phyloP scores from a whole-genome alignment of 2,329 filamentous ascomycete genomes.

The Xylaria sp. region DNA sequence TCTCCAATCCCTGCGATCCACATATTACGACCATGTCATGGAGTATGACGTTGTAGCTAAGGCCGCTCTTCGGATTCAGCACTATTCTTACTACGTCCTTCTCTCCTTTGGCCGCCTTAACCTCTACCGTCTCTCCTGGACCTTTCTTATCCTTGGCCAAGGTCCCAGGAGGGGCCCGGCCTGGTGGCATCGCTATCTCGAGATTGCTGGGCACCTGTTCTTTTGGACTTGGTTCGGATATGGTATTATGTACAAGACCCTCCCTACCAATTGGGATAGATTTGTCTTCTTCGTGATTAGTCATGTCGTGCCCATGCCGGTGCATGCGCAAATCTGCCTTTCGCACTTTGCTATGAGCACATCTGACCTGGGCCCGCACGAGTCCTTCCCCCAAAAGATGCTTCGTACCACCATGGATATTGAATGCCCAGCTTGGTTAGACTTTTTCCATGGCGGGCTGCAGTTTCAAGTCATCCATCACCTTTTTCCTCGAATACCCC shows the following conservation, averaged over 20 bases:
- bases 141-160: constrained; percentile 75
- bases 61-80: constrained; percentile 76
- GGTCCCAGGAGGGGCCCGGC: constrained; percentile 80
- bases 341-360: constrained; percentile 96
- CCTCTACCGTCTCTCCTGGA: constrained; percentile 83
- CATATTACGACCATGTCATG: constrained; percentile 87
- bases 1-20: constrained; percentile 76
- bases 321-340: constrained; percentile 91
- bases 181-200: constrained; percentile 86
- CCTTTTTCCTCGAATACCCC: constrained; percentile 73
- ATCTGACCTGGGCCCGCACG: constrained; percentile 81
- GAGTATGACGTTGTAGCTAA: constrained; percentile 79
- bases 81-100: constrained; percentile 85
- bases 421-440: constrained; percentile 76
- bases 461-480: constrained; percentile 81
- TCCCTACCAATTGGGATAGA: constrained; percentile 76
- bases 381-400: constrained; percentile 92
- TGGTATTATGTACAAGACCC: constrained; percentile 76
- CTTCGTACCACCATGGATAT: constrained; percentile 90
- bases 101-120: constrained; percentile 88
- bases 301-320: constrained; percentile 81
- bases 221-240: constrained; percentile 94
- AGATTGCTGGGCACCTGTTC: constrained; percentile 78
- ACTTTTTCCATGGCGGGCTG: constrained; percentile 77
- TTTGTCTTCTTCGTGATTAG: constrained; percentile 82